Evolutionary conservation across 2,329 filamentous ascomycete genomes (phyloP), one percentile per base, ranked within the genome.

Genomic region (Pseudogymnoascus sp.): DNA sequence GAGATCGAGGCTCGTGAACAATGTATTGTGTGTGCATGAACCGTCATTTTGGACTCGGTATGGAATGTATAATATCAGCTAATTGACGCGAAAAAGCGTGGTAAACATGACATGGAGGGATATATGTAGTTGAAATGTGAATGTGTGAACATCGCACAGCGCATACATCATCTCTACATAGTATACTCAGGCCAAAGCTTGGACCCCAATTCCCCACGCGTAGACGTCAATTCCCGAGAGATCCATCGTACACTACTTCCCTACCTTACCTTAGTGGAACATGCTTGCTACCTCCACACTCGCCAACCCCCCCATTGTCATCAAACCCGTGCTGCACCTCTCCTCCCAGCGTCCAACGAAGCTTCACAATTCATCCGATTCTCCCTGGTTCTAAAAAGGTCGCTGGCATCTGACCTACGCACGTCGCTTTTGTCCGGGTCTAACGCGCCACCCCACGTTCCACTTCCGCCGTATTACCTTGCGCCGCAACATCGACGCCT

Each of bases 191-290:
- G 47, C 47, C 47, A 33, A 33, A 54, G 47, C 47, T 54, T 54
- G 47, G 47, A 54, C 47, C 47, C 47, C 47, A 54, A 54, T 54
- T 54, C 47, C 47, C 47, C 47, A 54, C 29, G 47, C 47, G 47
- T 13, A 54, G 29, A 54, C 47, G 47, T 54, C 47, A 54, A 54
- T 54, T 54, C 47, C 47, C 47, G 47, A 54, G n/a, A 54, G 47
- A 54, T 54, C 47, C 47, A 54, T 54, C 47, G 47, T 54, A 54
- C 47, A 54, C 47, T 54, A 54, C 47, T 33, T 54, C 26, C 47
- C 47, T 54, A 33, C 47, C 47, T 54, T 54, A 54, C 47, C 47
- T 54, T 54, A 35, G 47, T 54, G 47, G 47, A 54, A 54, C 47
- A 54, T 54, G 47, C 47, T 54, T 54, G 47, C 47, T 33, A 33